Conservation (phyloP, 805 yeast genomes). For the Metschnikowia koreensis region DNA sequence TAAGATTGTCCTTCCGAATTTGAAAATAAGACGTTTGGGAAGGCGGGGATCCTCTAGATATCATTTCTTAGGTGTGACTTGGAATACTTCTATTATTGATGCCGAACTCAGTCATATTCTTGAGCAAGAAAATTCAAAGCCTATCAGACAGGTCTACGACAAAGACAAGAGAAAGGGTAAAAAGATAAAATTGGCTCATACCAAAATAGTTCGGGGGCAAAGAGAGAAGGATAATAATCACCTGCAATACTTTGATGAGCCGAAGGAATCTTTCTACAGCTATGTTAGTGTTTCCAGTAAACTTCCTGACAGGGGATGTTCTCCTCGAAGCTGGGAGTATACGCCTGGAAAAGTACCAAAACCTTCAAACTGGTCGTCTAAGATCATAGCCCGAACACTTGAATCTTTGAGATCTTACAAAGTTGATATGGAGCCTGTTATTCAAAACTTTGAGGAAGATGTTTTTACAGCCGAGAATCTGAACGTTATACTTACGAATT, state of each 20-base stretch:
- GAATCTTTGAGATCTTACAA: background rate
- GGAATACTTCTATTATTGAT: slow-evolving; percentile 38
- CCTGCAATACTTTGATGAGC: too few relatives aligned
- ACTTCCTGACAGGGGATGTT: background rate
- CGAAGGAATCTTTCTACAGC: background rate
- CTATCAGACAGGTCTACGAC: background rate
- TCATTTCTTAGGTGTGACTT: slow-evolving; percentile 39
- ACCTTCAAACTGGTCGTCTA: background rate
- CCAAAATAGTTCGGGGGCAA: too few relatives aligned
- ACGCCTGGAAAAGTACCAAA: background rate
- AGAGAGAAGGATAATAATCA: too few relatives aligned
- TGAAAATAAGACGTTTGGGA: slow-evolving; percentile 39
- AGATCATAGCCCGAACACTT: background rate
- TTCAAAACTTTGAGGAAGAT: background rate
- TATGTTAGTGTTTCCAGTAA: background rate
- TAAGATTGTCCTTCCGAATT: slow-evolving; percentile 38
- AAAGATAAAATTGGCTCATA: too few relatives aligned
- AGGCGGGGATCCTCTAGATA: slow-evolving; percentile 43
- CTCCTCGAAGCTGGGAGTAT: background rate
- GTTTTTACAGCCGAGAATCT: background rate
- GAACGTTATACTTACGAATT: background rate
- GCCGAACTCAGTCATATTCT: slow-evolving; percentile 26
- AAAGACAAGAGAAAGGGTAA: background rate
- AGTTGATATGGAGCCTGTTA: background rate
- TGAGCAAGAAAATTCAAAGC: background rate